These are phyloP conservation scores for Vigna nakashimae DNA, from an alignment of 306 rosid genomes.

Conservation along the genomic window DNA sequence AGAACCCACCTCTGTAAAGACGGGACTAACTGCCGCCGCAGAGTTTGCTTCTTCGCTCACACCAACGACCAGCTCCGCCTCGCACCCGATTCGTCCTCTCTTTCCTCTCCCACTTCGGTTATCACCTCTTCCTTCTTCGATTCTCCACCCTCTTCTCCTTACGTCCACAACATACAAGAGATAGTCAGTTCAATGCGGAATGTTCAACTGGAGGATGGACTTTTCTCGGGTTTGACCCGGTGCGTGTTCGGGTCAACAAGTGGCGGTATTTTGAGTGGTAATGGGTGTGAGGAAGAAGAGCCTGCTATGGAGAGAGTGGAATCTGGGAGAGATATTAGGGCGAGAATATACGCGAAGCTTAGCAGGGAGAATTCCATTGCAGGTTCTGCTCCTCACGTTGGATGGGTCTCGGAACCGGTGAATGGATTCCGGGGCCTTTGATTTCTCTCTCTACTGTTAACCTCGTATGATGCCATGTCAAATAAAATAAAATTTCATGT, in stretches of 20 bases:
- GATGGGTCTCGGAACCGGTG: conserved; percentile 57
- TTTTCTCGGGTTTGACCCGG: conserved; percentile 6
- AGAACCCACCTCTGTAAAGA: conserved; percentile 92
- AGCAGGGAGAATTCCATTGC: conserved; percentile 60
- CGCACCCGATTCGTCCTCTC: conserved; percentile 35
- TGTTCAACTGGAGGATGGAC: conserved; percentile 46
- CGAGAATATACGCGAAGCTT: conserved; percentile 72
- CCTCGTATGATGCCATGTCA: conserved; percentile 25
- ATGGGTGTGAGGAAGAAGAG: conserved; percentile 58
- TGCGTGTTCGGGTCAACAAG: conserved; percentile 48
- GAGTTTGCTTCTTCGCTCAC: conserved; percentile 94
- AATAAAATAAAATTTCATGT: conserved; percentile 23
- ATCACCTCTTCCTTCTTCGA: conserved; percentile 55
- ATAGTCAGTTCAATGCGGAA: conserved; percentile 57
- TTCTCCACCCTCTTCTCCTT: conserved; percentile 66
- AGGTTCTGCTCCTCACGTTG: conserved; percentile 63
- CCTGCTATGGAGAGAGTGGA: conserved; percentile 89
- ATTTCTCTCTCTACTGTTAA: not conserved
- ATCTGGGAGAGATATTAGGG: conserved; percentile 73
- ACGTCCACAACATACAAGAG: conserved; percentile 39
- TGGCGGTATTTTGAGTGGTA: conserved; percentile 42
- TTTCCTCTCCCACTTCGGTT: conserved; percentile 73
- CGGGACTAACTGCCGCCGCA: conserved; percentile 68
- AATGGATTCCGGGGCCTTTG: conserved; percentile 39
- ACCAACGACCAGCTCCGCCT: conserved; percentile 75